A percentile compares a stretch with the other conserved stretches of the same genome.
Conservation (phyloP, 208 protist species). For the Trypanosoma theileri region DNA sequence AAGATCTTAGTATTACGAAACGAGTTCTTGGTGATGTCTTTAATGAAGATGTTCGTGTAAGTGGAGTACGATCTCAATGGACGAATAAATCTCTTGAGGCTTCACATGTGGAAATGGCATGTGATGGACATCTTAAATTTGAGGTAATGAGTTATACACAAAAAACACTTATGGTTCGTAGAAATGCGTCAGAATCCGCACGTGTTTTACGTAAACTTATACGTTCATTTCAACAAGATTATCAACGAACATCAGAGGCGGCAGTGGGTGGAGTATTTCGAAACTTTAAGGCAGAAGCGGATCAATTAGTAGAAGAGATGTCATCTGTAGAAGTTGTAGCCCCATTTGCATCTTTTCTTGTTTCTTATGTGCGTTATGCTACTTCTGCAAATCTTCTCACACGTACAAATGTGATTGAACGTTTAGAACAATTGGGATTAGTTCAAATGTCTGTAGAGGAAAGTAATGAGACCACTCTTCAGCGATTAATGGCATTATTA, state of each 20-base stretch:
- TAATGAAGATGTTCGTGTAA: conserved; percentile 78
- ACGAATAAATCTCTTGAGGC: conserved; percentile 88
- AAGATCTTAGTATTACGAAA: conserved; percentile 71
- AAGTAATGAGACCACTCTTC: conserved; percentile 43
- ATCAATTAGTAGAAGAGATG: conserved; percentile 58
- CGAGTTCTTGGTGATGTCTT: conserved; percentile 84
- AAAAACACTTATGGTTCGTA: conserved; percentile 81
- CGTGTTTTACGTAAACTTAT: conserved; percentile 72
- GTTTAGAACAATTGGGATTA: conserved; percentile 58
- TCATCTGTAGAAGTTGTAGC: conserved; percentile 65
- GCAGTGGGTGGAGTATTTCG: conserved; percentile 80
- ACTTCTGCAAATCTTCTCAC: conserved; percentile 59
- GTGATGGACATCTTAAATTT: conserved; percentile 68
- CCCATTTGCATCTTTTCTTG: conserved; percentile 75
- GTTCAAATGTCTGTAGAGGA: conserved; percentile 69
- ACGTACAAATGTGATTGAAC: conserved; percentile 64
- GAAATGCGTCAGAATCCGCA: conserved; percentile 54
- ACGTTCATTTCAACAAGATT: conserved; percentile 80
- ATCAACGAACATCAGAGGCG: conserved; percentile 46
- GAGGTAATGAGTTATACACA: conserved; percentile 75
- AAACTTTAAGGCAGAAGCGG: conserved; percentile 69
- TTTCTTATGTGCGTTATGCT: conserved; percentile 73
- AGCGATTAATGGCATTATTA: conserved; percentile 70
- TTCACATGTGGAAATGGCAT: conserved; percentile 86
- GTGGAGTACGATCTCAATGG: conserved; percentile 76